Base-by-base conservation (phyloP, 2,329 filamentous ascomycete genomes). In the Daldinia sp. region DNA sequence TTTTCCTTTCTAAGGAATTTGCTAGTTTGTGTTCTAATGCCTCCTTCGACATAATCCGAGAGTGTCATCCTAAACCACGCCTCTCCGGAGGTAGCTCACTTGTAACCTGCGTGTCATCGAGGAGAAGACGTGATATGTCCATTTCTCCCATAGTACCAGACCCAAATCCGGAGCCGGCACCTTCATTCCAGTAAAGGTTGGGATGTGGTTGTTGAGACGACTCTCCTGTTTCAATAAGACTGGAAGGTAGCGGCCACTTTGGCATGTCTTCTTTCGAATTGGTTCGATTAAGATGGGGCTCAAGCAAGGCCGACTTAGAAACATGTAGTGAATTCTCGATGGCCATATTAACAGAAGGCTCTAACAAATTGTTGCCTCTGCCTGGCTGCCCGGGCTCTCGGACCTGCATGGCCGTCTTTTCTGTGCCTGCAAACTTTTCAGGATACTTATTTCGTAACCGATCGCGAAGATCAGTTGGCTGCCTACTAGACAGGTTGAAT, bases 361-460 rank as follows among this genome's bases (percentile, higher is more conserved):
- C 85, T 50, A 86, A 76, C 3, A 82, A 71, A 41, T 78, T 77
- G 61, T 77, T 82, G 61, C 73, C 71, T 32, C 77, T 76, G 27
- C 74, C 70, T 7, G 74, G 72, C 13, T 83, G 77, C 27, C 74
- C 70, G 7, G 74, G 72, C 11, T 83, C 79, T 67, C 82, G 80
- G 61, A 78, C 71, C 45, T 81, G 80, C 57, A 84, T 80, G 3
- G 78, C 77, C 29, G 83, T 82, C 74, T 86, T 86, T 70, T 87
- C 85, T 45, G 86, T 85, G 55, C 78, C 77, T 21, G 82, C 79
- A 68, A 86, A 89, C 29, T 85, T 82, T 11, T 82, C 82, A 2
- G 85, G 84, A 67, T 87, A 87, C 68, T 87, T 88, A 74, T 89
- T 90, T 41, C 87, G 82, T 29, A 89, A 81, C 19, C 87, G 81